Conservation (phyloP, 2,329 filamentous ascomycete genomes). For the Pseudogymnoascus sp. region DNA sequence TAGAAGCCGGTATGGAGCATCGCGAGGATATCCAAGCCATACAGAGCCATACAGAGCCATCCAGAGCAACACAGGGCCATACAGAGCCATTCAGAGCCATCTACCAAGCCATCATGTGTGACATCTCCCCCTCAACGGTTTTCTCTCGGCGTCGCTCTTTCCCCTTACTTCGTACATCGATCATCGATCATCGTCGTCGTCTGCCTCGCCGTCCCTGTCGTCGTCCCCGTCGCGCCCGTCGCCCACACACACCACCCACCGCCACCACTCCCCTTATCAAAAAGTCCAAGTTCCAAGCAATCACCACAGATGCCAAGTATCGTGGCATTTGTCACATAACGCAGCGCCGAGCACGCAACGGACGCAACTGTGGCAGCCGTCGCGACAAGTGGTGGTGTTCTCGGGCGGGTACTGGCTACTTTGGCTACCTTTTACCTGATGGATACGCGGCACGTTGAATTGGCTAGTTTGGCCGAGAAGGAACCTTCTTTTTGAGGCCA, state of each 20-base stretch:
- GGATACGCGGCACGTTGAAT: not conserved
- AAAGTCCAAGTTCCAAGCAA: not conserved
- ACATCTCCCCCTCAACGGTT: not conserved
- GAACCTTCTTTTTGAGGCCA: not conserved
- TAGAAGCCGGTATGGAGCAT: not conserved
- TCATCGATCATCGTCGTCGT: not conserved
- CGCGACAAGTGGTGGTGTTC: not conserved
- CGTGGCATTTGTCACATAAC: slow-evolving; percentile 45
- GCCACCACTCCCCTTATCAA: not conserved
- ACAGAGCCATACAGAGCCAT: not conserved
- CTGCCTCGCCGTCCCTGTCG: not conserved
- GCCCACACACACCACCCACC: too few relatives aligned
- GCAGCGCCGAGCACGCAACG: slow-evolving; percentile 57
- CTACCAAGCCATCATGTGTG: not conserved
- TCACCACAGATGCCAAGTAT: slow-evolving; percentile 4
- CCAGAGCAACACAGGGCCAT: not conserved
- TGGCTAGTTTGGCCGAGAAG: not conserved
- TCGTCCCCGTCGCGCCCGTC: too few relatives aligned
- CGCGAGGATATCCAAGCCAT: not conserved
- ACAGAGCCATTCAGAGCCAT: not conserved
- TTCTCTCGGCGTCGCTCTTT: slow-evolving; percentile 1
- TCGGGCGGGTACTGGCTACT: not conserved
- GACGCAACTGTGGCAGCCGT: slow-evolving; percentile 44
- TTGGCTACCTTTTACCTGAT: not conserved
- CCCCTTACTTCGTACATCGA: not conserved